These are phyloP conservation scores for Auricularia cornea DNA, from an alignment of 768 basidiomycete genomes.

Conservation along the genomic window DNA sequence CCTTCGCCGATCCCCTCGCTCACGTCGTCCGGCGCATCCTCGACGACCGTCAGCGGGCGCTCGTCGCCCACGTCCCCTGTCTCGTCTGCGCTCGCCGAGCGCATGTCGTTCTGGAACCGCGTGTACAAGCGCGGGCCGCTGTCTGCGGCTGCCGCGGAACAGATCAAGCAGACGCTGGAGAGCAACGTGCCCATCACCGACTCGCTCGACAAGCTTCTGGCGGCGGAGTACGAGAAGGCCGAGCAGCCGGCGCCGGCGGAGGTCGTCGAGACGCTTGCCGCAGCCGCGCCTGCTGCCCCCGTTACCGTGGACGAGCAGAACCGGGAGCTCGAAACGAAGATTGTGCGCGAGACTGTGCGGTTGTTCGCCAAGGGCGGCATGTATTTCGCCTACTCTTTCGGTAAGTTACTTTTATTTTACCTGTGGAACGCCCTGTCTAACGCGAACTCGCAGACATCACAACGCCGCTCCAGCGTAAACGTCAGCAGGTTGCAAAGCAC, in stretches of 20 bases:
- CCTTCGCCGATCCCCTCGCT: conserved; percentile 17
- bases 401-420: conserved; percentile 40
- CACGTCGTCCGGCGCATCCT: conserved; percentile 35
- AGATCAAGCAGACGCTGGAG: background rate
- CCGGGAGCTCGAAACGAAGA: conserved; percentile 73
- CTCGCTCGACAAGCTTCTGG: conserved; percentile 4
- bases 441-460: conserved; percentile 85
- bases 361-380: conserved; percentile 80
- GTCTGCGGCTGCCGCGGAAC: conserved; percentile 9
- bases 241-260: conserved; percentile 39
- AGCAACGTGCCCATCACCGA: background rate
- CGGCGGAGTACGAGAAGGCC: background rate
- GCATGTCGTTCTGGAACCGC: conserved; percentile 69
- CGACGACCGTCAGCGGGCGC: conserved; percentile 46
- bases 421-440: no score
- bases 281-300: conserved; percentile 55
- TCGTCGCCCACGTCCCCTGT: conserved; percentile 38
- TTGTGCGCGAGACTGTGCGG: conserved; percentile 67
- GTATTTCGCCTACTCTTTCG: conserved; percentile 85
- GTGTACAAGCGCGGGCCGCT: conserved; percentile 32
- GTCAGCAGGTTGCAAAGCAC: conserved; percentile 49
- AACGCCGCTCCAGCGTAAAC: conserved; percentile 74
- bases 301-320: conserved; percentile 55
- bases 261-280: conserved; percentile 49
- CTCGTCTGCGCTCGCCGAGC: conserved; percentile 52